Conservation (phyloP, 179 eudicot genomes). For the Beta corolliflora region DNA sequence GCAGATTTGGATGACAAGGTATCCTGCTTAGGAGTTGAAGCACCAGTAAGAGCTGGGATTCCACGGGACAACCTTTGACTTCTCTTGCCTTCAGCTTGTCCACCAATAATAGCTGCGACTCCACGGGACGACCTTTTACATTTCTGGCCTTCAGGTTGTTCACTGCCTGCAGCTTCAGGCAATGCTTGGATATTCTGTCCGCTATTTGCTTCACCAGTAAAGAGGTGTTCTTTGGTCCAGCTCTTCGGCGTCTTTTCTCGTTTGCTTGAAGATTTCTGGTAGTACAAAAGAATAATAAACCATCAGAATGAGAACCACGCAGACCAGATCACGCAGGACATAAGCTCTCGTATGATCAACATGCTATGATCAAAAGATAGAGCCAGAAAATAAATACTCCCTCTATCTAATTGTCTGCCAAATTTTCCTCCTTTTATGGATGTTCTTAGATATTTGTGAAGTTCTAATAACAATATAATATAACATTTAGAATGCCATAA, state of each 20-base stretch:
- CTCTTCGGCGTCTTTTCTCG: conserved; percentile 18
- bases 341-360: neutral
- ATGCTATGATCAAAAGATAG: neutral
- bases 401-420: neutral
- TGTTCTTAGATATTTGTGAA: neutral
- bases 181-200: conserved; percentile 8
- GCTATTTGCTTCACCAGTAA: conserved; percentile 25
- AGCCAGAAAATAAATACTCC: no score
- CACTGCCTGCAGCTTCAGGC: conserved; percentile 1
- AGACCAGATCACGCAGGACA: neutral
- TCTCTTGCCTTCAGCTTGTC: no score
- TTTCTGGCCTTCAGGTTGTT: conserved; percentile 15
- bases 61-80: no score
- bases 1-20: conserved; percentile 9
- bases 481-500: neutral
- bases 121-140: conserved; percentile 24
- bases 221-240: conserved; percentile 20
- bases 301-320: neutral
- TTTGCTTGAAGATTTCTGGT: conserved; percentile 32
- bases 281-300: neutral
- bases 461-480: neutral
- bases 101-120: conserved; percentile 9
- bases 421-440: neutral
- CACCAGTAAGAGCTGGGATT: no score
- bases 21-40: conserved; percentile 3